Evolutionary conservation across 2,329 filamentous ascomycete species (phyloP).

Genomic region (Pestalotiopsis sp.): DNA sequence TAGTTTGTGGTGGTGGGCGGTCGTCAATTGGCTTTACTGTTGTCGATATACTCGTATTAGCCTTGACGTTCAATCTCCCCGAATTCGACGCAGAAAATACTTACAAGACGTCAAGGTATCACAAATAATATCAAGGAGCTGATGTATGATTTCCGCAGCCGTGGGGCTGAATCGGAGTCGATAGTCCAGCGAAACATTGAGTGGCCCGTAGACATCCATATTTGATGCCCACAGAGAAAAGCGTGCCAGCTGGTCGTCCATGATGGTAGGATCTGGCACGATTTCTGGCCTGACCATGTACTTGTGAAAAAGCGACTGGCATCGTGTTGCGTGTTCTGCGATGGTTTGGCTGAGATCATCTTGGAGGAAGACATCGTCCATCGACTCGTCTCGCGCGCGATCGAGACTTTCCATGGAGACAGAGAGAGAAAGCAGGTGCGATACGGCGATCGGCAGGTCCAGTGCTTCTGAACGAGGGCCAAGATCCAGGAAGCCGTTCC

Average conservation of each 20-base stretch:
- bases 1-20: slow-evolving; percentile 16
- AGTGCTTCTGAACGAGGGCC: too few relatives aligned
- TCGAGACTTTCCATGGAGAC: slow-evolving; percentile 11
- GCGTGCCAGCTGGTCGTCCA: slow-evolving; percentile 28
- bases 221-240: slow-evolving; percentile 28
- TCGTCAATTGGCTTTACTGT: slow-evolving; percentile 27
- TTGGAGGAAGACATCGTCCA: slow-evolving; percentile 31
- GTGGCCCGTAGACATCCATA: slow-evolving; percentile 30
- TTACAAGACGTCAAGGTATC: slow-evolving; percentile 14
- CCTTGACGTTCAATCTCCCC: too few relatives aligned
- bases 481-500: too few relatives aligned
- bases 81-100: too few relatives aligned
- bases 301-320: slow-evolving; percentile 26
- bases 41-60: too few relatives aligned
- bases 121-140: slow-evolving; percentile 23
- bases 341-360: slow-evolving; percentile 28
- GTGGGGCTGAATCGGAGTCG: slow-evolving; percentile 31
- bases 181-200: slow-evolving; percentile 32
- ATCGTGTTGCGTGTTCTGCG: slow-evolving; percentile 30
- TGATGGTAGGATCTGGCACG: slow-evolving; percentile 29
- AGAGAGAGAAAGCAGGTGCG: too few relatives aligned
- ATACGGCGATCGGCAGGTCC: too few relatives aligned
- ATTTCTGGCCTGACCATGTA: slow-evolving; percentile 26
- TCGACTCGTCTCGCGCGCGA: slow-evolving; percentile 4
- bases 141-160: slow-evolving; percentile 27